Percentiles rank a stretch among this genome's conserved stretches.
Conservation (phyloP, 345 rosid species). For the Eucalyptus pumila region DNA sequence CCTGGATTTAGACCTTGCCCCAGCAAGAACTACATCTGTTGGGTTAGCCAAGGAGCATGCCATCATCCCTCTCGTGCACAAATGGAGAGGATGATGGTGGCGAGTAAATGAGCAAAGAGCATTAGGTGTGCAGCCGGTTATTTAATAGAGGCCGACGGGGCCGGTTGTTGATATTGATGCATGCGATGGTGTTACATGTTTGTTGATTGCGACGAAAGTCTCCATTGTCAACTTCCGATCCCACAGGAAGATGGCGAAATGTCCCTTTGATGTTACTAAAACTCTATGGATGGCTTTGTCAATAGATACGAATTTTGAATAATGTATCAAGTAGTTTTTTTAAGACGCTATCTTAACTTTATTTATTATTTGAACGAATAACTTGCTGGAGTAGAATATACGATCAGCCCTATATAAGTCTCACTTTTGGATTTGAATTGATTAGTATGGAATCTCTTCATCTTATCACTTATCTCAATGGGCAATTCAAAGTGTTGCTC, state of each 20-base stretch:
- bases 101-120: not conserved
- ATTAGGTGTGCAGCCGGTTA: not conserved
- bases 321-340: not conserved
- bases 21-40: not conserved
- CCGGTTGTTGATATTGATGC: not conserved
- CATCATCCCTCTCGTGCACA: not conserved
- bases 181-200: not conserved
- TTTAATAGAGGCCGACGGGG: not conserved
- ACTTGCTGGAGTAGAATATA: not conserved
- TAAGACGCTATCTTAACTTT: not conserved
- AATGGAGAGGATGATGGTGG: not conserved
- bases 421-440: not conserved
- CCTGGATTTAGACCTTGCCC: not conserved
- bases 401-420: not conserved
- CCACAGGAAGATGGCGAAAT: not conserved
- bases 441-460: not conserved
- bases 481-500: not conserved
- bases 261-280: not conserved
- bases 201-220: not conserved
- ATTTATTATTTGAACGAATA: not conserved
- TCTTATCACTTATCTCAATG: not conserved
- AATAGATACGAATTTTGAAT: not conserved
- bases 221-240: not conserved
- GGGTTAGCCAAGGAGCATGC: not conserved
- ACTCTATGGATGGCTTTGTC: not conserved